phyloP scores from a whole-genome alignment of 2,329 filamentous ascomycete genomes.

The Grosmannia serpens region DNA sequence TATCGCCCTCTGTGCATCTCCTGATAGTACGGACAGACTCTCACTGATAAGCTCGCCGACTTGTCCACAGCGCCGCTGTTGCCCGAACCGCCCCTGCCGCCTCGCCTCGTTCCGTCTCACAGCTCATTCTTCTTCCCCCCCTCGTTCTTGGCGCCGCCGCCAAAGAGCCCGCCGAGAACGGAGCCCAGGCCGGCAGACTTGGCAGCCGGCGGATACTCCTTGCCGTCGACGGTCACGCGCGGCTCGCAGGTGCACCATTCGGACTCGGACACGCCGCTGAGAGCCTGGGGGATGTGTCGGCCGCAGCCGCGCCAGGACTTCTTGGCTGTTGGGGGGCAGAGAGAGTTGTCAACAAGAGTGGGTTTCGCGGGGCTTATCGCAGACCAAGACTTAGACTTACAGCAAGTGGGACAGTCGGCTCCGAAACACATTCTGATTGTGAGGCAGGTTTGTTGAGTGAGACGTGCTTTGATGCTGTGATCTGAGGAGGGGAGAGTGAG shows the following conservation, averaged over 20 bases:
- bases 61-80: background rate
- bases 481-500: background rate
- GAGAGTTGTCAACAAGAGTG: constrained; percentile 3
- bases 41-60: too few relatives aligned
- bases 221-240: constrained; percentile 29
- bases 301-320: constrained; percentile 39
- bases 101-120: background rate
- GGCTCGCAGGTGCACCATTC: constrained; percentile 38
- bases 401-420: constrained; percentile 29
- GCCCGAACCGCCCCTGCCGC: background rate
- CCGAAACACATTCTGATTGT: constrained; percentile 27
- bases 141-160: constrained; percentile 10
- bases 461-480: too few relatives aligned
- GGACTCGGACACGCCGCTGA: constrained; percentile 29
- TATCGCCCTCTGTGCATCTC: background rate
- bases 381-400: constrained; percentile 17
- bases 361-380: background rate
- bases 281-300: constrained; percentile 32
- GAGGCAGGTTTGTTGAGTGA: background rate
- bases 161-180: constrained; percentile 23
- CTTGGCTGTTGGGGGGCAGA: constrained; percentile 26
- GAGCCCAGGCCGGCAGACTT: constrained; percentile 25
- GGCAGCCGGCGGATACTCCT: constrained; percentile 33
- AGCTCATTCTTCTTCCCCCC: background rate
- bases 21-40: too few relatives aligned